Evolutionary conservation across 169 alveolate species (phyloP).

Genomic region (Plasmodium blacklocki): DNA sequence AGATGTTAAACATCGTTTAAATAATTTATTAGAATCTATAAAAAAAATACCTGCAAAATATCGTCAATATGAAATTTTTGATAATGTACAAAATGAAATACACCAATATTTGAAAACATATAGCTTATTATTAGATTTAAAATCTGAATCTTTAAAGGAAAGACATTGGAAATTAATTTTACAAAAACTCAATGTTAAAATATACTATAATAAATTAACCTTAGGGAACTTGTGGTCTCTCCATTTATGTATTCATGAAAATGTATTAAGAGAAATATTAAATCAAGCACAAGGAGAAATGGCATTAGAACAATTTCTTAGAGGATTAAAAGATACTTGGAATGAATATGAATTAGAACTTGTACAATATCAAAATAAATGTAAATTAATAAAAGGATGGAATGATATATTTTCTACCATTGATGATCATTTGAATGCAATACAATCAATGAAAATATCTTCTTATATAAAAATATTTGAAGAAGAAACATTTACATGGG

Average conservation of each 20-base stretch:
- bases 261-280: conserved; percentile 90
- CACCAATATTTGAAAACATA: conserved; percentile 77
- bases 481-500: conserved; percentile 96
- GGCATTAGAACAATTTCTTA: conserved; percentile 94
- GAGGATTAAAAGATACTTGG: conserved; percentile 94
- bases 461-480: conserved; percentile 93
- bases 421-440: conserved; percentile 96
- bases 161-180: conserved; percentile 96
- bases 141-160: conserved; percentile 97
- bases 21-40: conserved; percentile 89
- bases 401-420: conserved; percentile 95
- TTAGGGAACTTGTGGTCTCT: conserved; percentile 93
- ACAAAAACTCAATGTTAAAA: conserved; percentile 84
- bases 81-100: conserved; percentile 86
- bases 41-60: conserved; percentile 89
- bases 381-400: conserved; percentile 97
- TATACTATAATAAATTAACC: conserved; percentile 88
- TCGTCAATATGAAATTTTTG: conserved; percentile 95
- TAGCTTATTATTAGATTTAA: conserved; percentile 87
- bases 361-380: conserved; percentile 92
- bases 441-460: conserved; percentile 96
- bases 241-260: conserved; percentile 80
- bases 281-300: conserved; percentile 97
- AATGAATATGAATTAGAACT: conserved; percentile 90
- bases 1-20: conserved; percentile 89